These are phyloP conservation scores for Staphylotrichum tortipilum DNA, from an alignment of 495 filamentous ascomycete species.

Conservation along the genomic window DNA sequence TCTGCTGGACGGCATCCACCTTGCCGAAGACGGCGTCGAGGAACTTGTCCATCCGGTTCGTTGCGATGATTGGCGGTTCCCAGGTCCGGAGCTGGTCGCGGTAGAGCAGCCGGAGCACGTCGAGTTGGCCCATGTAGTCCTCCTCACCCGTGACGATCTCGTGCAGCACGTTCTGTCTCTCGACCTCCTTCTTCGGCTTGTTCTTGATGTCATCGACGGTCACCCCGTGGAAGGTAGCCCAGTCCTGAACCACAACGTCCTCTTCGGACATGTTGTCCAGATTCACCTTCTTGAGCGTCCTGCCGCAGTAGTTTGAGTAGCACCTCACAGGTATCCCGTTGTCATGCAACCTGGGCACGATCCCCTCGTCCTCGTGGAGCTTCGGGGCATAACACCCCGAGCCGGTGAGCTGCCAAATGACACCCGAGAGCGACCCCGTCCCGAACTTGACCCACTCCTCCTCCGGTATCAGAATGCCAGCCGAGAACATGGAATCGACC, in stretches of 20 bases:
- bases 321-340: slow-evolving; percentile 61
- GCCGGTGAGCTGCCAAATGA: slow-evolving; percentile 89
- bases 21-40: slow-evolving; percentile 80
- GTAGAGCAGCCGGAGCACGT: slow-evolving; percentile 77
- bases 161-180: slow-evolving; percentile 89
- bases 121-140: slow-evolving; percentile 75
- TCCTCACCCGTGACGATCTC: slow-evolving; percentile 95
- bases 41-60: slow-evolving; percentile 67
- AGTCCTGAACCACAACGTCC: slow-evolving; percentile 65
- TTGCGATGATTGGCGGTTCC: slow-evolving; percentile 73
- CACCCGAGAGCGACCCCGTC: slow-evolving; percentile 64
- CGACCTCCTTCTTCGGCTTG: slow-evolving; percentile 74
- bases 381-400: slow-evolving; percentile 82
- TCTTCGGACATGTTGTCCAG: slow-evolving; percentile 60
- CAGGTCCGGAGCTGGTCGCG: slow-evolving; percentile 66
- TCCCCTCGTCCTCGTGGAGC: slow-evolving; percentile 62
- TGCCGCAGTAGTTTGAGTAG: slow-evolving; percentile 88
- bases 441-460: slow-evolving; percentile 98
- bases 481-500: slow-evolving; percentile 69
- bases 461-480: slow-evolving; percentile 71
- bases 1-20: slow-evolving; percentile 77
- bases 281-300: slow-evolving; percentile 91
- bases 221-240: slow-evolving; percentile 85
- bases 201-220: slow-evolving; percentile 63
- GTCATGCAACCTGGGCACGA: slow-evolving; percentile 23